Base-by-base conservation (phyloP, 2,329 filamentous ascomycete species). In the Macrophomina phaseolina region DNA sequence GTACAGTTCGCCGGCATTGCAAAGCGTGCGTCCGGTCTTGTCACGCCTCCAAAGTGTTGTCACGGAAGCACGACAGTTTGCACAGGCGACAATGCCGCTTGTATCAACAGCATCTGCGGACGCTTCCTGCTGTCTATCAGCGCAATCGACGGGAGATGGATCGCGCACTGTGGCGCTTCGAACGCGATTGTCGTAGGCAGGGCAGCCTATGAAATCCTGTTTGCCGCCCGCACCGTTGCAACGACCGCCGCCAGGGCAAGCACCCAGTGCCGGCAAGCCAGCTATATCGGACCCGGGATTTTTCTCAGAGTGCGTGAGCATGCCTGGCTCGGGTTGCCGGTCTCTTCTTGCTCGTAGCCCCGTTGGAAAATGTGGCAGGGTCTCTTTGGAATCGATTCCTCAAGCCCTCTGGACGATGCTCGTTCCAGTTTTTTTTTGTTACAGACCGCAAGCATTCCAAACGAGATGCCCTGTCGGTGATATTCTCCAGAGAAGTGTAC, bases 181-280 rank as follows among this genome's bases (percentile, higher is more conserved):
- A 48, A 98, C 89, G 64, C 95, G 89, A 76, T 99, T 99, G 84
- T 99, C 98, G 83, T 92, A 98, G 1, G 94, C 95, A 42, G 95
- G 95, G 75, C 95, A 99, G 12, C 95, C 95, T 77, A 92, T 93
- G 78, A 95, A 99, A 23, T 93, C 94, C 76, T 97, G 92, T 36
- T 95, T 93, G 64, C 95, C 95, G 52, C 95, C 95, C 30, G 94
- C 98, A 56, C 95, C 95, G 77, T 99, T 98, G 78, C 95, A 99
- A 67, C 90, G 90, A 46, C 95, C 95, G 69, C 94, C 94, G 46
- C 95, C 95, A 11, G 95, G 95, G 77, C 95, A 99, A 12, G 94
- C 95, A n/a, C 95, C 95, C 51, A 89, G 83, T 53, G 87, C 3
- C 23, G 18, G n/a, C 18, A 18, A 16, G 6, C 9, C 5, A 23